Conservation (phyloP, 1,139 yeast species). For the Yamadazyma atmosphaerica region DNA sequence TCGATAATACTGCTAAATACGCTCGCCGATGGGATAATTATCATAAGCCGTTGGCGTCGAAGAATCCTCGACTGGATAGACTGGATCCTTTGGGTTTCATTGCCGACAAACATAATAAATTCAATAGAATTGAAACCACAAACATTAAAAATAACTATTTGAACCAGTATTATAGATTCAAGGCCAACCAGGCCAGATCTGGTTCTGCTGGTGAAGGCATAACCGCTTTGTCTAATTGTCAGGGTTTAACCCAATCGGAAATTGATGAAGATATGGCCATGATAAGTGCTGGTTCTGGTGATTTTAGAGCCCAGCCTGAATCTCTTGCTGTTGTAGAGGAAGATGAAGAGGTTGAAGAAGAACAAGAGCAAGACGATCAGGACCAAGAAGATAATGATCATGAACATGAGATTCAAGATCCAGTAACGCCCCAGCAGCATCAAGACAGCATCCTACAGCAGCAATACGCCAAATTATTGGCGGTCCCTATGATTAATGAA, state of each 20-base stretch:
- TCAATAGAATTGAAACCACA: constrained; percentile 37
- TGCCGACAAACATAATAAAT: constrained; percentile 15
- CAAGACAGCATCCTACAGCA: constrained; percentile 4
- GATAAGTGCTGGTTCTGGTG: constrained; percentile 12
- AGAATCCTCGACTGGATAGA: constrained; percentile 8
- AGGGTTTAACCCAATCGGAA: constrained; percentile 25
- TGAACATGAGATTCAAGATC: constrained; percentile 8
- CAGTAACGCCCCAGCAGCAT: constrained; percentile 7
- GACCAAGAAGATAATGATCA: constrained; percentile 10
- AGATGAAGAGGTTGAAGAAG: constrained; percentile 5
- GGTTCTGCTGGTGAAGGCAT: not conserved
- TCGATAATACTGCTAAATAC: constrained; percentile 17
- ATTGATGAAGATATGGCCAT: constrained; percentile 17
- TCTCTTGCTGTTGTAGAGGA: constrained; percentile 5
- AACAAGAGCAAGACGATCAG: constrained; percentile 4
- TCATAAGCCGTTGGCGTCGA: constrained; percentile 30
- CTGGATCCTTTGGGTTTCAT: constrained; percentile 10
- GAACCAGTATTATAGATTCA: constrained; percentile 10
- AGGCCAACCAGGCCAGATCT: constrained; percentile 8
- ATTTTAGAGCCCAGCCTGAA: not conserved
- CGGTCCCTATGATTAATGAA: constrained; percentile 4
- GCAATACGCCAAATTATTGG: constrained; percentile 8
- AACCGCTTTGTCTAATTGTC: constrained; percentile 19
- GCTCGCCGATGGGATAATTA: constrained; percentile 22
- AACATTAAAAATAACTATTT: constrained; percentile 22